These are phyloP conservation scores for Ophiostoma novo-ulmi DNA, from an alignment of 2,329 filamentous ascomycete genomes.

Conservation along the genomic window DNA sequence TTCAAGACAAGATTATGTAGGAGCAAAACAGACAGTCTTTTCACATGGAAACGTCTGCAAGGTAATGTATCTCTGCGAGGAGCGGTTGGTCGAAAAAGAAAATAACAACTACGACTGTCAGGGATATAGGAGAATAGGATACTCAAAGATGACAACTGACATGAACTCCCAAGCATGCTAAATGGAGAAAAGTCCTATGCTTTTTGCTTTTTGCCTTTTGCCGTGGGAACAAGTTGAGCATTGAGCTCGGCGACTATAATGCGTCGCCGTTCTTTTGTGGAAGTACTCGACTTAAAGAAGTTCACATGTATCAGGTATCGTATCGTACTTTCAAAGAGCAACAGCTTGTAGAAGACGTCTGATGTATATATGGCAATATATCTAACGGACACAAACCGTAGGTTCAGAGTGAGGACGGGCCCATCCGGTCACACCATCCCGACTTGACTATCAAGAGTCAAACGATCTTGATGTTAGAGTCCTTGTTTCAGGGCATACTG, in stretches of 20 bases:
- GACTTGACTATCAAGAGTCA: background rate
- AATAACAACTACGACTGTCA: background rate
- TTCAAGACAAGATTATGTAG: background rate
- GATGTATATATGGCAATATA: background rate
- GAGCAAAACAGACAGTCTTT: background rate
- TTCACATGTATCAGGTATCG: background rate
- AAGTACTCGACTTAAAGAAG: background rate
- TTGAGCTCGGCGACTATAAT: background rate
- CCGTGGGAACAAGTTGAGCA: background rate
- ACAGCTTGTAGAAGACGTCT: background rate
- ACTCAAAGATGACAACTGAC: background rate
- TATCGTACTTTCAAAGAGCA: background rate
- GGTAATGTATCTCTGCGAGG: background rate
- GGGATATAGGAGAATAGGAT: background rate
- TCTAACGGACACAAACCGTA: background rate
- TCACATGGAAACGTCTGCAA: background rate
- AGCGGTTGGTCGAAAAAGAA: background rate
- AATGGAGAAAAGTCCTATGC: background rate
- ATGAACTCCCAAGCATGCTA: background rate
- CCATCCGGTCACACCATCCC: conserved; percentile 19
- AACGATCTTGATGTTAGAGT: background rate
- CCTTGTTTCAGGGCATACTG: background rate
- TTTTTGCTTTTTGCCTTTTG: background rate
- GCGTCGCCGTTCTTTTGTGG: background rate
- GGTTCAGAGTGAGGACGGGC: conserved; percentile 7